Conservation (phyloP, 208 protist species). For the Wallacemonas sp. region DNA sequence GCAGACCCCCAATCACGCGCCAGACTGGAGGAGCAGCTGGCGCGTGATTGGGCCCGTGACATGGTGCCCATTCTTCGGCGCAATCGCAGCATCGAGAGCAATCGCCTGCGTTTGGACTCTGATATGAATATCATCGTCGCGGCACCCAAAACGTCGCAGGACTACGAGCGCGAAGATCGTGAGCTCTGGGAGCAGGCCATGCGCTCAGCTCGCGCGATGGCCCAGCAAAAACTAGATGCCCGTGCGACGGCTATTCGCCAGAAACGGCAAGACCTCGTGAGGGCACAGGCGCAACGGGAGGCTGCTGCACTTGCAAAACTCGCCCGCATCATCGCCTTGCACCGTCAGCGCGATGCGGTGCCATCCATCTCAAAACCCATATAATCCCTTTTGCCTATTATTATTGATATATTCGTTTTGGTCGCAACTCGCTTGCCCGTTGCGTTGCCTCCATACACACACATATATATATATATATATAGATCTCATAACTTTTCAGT, state of each 20-base stretch:
- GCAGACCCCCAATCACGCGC: slow-evolving; percentile 26
- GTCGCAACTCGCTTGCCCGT: no score
- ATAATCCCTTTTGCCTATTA: slow-evolving; percentile 6
- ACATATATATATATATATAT: no score
- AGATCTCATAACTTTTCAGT: no score
- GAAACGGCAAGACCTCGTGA: slow-evolving; percentile 47
- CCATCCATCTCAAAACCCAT: slow-evolving; percentile 8
- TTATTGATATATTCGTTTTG: no score
- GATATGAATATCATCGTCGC: slow-evolving; percentile 26
- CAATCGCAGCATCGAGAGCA: slow-evolving; percentile 40
- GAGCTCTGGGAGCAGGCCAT: slow-evolving; percentile 57
- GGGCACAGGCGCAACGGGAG: slow-evolving; percentile 56
- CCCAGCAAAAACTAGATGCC: slow-evolving; percentile 45
- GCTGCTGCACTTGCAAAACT: slow-evolving; percentile 70
- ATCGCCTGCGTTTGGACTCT: slow-evolving; percentile 32
- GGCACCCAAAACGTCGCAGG: slow-evolving; percentile 4
- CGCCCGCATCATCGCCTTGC: slow-evolving; percentile 65
- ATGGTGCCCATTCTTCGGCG: slow-evolving; percentile 64
- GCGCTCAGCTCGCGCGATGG: slow-evolving; percentile 48
- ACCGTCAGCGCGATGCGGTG: slow-evolving; percentile 20
- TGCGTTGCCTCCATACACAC: no score
- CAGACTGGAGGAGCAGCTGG: slow-evolving; percentile 55
- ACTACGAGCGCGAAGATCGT: slow-evolving; percentile 33
- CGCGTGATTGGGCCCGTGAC: slow-evolving; percentile 44
- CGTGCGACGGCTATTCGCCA: slow-evolving; percentile 26